phyloP scores from a whole-genome alignment of 2,329 filamentous ascomycete genomes.

The Waltergamsia citrina region DNA sequence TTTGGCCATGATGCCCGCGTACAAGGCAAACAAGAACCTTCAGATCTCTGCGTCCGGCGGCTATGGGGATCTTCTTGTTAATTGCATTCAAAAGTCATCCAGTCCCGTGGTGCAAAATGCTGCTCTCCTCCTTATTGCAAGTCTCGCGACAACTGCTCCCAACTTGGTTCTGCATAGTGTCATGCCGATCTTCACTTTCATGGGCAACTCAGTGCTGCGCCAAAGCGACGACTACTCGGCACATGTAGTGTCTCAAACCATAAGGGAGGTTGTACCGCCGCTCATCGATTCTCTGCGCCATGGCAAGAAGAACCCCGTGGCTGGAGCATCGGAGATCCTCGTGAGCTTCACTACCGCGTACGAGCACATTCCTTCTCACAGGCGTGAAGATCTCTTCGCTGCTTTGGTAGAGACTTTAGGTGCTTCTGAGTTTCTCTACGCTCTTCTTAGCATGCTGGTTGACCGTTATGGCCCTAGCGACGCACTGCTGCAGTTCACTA shows the following conservation, averaged over 20 bases:
- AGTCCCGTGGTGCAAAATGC: constrained; percentile 92
- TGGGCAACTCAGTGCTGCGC: constrained; percentile 82
- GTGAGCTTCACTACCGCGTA: constrained; percentile 94
- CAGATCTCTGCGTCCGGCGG: constrained; percentile 71
- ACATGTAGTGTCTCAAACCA: constrained; percentile 90
- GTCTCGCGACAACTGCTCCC: constrained; percentile 76
- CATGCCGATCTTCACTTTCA: constrained; percentile 99
- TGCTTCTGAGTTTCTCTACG: constrained; percentile 77
- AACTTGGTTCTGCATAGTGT: constrained; percentile 92
- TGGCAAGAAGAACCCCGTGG: constrained; percentile 67
- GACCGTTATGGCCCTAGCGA: constrained; percentile 77
- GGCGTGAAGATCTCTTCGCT: constrained; percentile 72
- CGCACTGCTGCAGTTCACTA: constrained; percentile 64
- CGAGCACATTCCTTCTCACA: constrained; percentile 86
- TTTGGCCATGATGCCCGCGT: constrained; percentile 71
- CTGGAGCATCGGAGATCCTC: constrained; percentile 80
- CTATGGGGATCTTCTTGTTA: constrained; percentile 82
- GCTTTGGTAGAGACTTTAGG: constrained; percentile 81
- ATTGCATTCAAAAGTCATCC: constrained; percentile 84
- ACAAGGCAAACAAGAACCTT: constrained; percentile 50
- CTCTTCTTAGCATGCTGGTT: constrained; percentile 80
- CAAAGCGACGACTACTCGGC: constrained; percentile 96
- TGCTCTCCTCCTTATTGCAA: constrained; percentile 79
- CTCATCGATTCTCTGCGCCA: constrained; percentile 77
- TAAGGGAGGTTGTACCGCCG: constrained; percentile 87